A percentile compares a stretch with the other conserved stretches of the same genome.
phyloP scores from a whole-genome alignment of 2,329 filamentous ascomycete species.

The Colletotrichum sp. region DNA sequence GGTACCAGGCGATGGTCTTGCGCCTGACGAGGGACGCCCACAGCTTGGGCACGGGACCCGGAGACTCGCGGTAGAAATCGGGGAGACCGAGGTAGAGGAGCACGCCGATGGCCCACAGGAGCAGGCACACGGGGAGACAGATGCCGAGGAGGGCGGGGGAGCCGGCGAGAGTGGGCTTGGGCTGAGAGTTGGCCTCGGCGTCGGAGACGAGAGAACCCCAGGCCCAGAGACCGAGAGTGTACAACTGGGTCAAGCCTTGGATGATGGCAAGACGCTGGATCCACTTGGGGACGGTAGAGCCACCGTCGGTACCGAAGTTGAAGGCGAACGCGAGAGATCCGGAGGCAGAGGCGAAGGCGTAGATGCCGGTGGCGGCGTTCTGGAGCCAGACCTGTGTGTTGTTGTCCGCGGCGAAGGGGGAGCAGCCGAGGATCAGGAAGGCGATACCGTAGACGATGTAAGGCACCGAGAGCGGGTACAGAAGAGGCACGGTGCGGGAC shows the following conservation, averaged over 20 bases:
- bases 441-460: conserved; percentile 68
- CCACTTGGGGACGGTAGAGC: conserved; percentile 67
- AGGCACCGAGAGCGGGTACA: conserved; percentile 61
- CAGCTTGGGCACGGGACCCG: conserved; percentile 69
- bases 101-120: conserved; percentile 63
- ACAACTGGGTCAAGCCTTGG: conserved; percentile 71
- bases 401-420: conserved; percentile 53
- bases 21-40: conserved; percentile 65
- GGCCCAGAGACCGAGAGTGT: conserved; percentile 70
- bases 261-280: conserved; percentile 70
- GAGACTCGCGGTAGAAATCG: conserved; percentile 68
- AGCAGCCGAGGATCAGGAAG: conserved; percentile 66
- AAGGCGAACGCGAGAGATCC: conserved; percentile 71
- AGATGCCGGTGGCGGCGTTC: conserved; percentile 65
- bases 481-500: conserved; percentile 62
- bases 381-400: conserved; percentile 53
- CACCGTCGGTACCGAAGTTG: conserved; percentile 70
- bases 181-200: conserved; percentile 10
- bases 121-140: conserved; percentile 59
- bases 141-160: conserved; percentile 44
- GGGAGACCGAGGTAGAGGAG: conserved; percentile 65
- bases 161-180: conserved; percentile 31
- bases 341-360: conserved; percentile 66
- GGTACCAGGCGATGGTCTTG: conserved; percentile 72
- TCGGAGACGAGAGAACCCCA: conserved; percentile 53